Conservation (phyloP, 805 yeast genomes). For the Candida orba region DNA sequence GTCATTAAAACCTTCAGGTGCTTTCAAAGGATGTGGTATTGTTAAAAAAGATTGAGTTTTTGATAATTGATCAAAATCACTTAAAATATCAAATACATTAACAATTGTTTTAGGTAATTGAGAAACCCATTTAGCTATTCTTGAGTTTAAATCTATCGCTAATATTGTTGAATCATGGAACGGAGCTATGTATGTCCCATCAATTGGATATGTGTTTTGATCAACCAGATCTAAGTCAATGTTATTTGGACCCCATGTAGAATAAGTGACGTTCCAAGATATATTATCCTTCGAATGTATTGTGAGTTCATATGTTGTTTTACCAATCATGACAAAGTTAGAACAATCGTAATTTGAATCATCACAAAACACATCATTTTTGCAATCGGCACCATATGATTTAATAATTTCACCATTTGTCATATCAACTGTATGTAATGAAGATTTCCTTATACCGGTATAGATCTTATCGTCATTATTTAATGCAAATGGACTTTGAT, state of each 20-base stretch:
- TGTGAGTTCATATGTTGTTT: constrained; percentile 61
- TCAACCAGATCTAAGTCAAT: constrained; percentile 48
- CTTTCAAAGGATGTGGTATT: constrained; percentile 60
- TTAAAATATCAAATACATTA: constrained; percentile 69
- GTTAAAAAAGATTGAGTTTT: constrained; percentile 33
- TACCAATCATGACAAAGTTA: constrained; percentile 53
- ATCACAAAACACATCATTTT: constrained; percentile 4
- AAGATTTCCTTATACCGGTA: constrained; percentile 76
- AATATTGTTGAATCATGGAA: constrained; percentile 73
- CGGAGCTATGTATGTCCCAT: constrained; percentile 75
- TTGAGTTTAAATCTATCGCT: constrained; percentile 64
- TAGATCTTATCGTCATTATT: constrained; percentile 68
- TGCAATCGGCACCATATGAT: constrained; percentile 48
- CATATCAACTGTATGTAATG: constrained; percentile 67
- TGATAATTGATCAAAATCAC: constrained; percentile 16
- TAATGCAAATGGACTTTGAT: constrained; percentile 80
- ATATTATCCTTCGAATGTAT: constrained; percentile 70
- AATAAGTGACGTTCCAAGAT: constrained; percentile 79
- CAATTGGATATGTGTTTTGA: constrained; percentile 52
- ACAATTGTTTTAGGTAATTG: constrained; percentile 66
- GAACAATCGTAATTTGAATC: constrained; percentile 17
- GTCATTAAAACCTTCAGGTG: constrained; percentile 18
- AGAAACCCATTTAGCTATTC: constrained; percentile 74
- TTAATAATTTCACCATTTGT: constrained; percentile 66
- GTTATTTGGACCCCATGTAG: constrained; percentile 90